phyloP scores from a whole-genome alignment of 352 stramenopile genomes.

The Blastocystis sp. region DNA sequence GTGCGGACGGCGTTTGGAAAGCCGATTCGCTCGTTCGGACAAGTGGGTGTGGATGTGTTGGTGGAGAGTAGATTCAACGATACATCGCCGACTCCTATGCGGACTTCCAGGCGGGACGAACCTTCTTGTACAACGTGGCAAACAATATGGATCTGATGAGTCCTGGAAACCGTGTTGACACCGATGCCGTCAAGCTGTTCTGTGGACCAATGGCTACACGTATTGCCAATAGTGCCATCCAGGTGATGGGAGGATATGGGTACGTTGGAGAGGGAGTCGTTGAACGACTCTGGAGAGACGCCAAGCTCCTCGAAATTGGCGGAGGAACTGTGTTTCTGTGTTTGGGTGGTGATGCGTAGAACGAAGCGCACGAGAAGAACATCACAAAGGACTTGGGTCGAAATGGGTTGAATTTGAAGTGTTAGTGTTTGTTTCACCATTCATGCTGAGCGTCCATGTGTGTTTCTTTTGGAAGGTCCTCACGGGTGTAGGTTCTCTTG shows the following conservation, averaged over 20 bases:
- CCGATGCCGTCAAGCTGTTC: constrained; percentile 94
- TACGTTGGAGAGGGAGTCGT: constrained; percentile 98
- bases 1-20: constrained; percentile 84
- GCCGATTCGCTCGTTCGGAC: constrained; percentile 77
- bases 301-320: constrained; percentile 97
- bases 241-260: constrained; percentile 85
- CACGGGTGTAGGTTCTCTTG: no score
- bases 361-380: constrained; percentile 96
- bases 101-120: constrained; percentile 88
- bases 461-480: no score
- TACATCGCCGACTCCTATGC: constrained; percentile 93
- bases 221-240: constrained; percentile 89
- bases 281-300: constrained; percentile 91
- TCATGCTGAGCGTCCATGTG: no score
- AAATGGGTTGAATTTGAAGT: constrained; percentile 2
- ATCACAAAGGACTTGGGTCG: constrained; percentile 67
- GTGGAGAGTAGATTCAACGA: constrained; percentile 81
- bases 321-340: constrained; percentile 73
- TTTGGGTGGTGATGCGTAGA: constrained; percentile 59
- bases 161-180: constrained; percentile 86
- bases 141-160: constrained; percentile 83
- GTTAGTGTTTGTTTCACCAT: constrained; percentile 11
- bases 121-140: constrained; percentile 89
- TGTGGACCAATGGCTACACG: constrained; percentile 90
- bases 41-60: constrained; percentile 53